Conservation (phyloP, 2,329 filamentous ascomycete species). For the Thermoascus crustaceus region DNA sequence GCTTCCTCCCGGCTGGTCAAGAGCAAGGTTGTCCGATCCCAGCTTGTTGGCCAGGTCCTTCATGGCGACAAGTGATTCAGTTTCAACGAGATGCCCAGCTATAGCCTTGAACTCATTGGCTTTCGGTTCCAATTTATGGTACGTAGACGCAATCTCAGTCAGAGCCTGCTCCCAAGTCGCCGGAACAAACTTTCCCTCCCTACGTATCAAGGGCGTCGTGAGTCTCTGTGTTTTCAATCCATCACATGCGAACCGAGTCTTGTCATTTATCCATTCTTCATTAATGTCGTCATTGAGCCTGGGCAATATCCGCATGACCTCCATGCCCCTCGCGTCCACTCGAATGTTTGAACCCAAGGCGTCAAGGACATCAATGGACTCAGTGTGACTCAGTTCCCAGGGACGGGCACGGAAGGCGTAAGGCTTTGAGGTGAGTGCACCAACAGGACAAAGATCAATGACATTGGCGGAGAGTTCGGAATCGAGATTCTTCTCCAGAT, state of each 20-base stretch:
- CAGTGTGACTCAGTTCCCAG: constrained; percentile 94
- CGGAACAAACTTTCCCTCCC: constrained; percentile 83
- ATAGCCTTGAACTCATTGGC: constrained; percentile 94
- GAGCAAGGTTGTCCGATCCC: constrained; percentile 87
- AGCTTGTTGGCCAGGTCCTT: constrained; percentile 97
- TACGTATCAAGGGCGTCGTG: constrained; percentile 82
- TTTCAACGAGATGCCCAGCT: constrained; percentile 82
- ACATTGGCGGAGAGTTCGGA: constrained; percentile 95
- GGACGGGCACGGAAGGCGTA: constrained; percentile 95
- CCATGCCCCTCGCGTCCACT: constrained; percentile 82
- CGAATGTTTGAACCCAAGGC: constrained; percentile 90
- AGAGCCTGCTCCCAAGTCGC: constrained; percentile 94
- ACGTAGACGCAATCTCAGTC: constrained; percentile 74
- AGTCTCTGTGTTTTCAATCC: constrained; percentile 93
- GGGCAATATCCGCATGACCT: constrained; percentile 91
- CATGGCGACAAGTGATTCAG: constrained; percentile 88
- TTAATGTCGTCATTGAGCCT: constrained; percentile 96
- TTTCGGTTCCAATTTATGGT: constrained; percentile 69
- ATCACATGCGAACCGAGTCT: constrained; percentile 92
- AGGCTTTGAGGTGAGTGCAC: constrained; percentile 91
- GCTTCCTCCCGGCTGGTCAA: constrained; percentile 80
- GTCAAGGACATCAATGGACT: constrained; percentile 91
- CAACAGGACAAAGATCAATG: constrained; percentile 95
- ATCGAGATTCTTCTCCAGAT: constrained; percentile 88
- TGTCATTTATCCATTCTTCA: constrained; percentile 99